Percentiles rank a stretch among this genome's conserved stretches.
phyloP scores from a whole-genome alignment of 768 basidiomycete genomes.

The Daedalea quercina region DNA sequence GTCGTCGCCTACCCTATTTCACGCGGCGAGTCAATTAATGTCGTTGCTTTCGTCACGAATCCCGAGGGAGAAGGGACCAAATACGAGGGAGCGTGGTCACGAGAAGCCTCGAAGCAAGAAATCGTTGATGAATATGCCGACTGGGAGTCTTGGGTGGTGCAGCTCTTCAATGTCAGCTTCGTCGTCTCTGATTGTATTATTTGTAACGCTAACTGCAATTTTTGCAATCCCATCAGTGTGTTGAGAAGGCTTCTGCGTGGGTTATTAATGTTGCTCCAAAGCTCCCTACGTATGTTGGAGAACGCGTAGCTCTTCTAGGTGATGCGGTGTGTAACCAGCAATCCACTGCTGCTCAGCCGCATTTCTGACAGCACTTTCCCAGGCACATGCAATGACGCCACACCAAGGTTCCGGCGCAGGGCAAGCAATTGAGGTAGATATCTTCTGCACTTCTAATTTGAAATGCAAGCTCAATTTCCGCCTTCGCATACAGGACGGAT shows the following conservation, averaged over 20 bases:
- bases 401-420: slow-evolving; percentile 43
- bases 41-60: slow-evolving; percentile 14
- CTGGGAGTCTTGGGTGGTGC: slow-evolving; percentile 18
- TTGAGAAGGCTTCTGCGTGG: slow-evolving; percentile 16
- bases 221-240: slow-evolving; percentile 7
- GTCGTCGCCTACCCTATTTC: slow-evolving; percentile 23
- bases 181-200: too few relatives aligned
- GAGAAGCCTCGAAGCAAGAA: slow-evolving; percentile 11
- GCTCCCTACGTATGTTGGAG: slow-evolving; percentile 19
- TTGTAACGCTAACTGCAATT: neutral
- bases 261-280: slow-evolving; percentile 13
- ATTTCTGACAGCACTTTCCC: too few relatives aligned
- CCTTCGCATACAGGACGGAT: slow-evolving; percentile 19
- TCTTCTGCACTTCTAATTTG: neutral
- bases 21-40: slow-evolving; percentile 17
- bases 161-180: slow-evolving; percentile 17
- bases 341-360: neutral
- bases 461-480: too few relatives aligned
- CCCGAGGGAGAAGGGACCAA: slow-evolving; percentile 12
- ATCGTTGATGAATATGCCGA: slow-evolving; percentile 7
- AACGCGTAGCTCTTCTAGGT: slow-evolving; percentile 20
- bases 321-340: slow-evolving; percentile 20
- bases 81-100: slow-evolving; percentile 16
- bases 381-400: slow-evolving; percentile 43
- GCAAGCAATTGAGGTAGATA: slow-evolving; percentile 41